Percentiles rank a stretch among this genome's conserved stretches.
Evolutionary conservation across 2,329 filamentous ascomycete species (phyloP).

Genomic region (Acrocalymma vagum): DNA sequence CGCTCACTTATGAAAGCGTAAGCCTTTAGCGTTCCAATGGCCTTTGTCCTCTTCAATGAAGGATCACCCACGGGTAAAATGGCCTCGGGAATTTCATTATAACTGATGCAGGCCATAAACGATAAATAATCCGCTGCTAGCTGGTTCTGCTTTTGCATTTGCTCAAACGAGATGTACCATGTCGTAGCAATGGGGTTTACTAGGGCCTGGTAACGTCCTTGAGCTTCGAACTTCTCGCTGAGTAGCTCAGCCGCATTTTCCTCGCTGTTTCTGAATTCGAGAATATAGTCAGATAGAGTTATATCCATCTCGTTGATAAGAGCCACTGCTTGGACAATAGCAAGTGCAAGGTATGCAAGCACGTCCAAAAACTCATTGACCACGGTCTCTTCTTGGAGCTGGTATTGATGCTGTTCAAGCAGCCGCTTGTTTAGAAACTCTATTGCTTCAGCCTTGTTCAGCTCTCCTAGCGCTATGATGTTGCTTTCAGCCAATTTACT

Average conservation of each 20-base stretch:
- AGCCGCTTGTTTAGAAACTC: slow-evolving; percentile 7
- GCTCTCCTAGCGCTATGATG: slow-evolving; percentile 38
- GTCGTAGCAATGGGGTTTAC: slow-evolving; percentile 45
- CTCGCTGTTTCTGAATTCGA: slow-evolving; percentile 25
- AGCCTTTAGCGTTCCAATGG: slow-evolving; percentile 39
- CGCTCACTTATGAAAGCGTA: slow-evolving; percentile 41
- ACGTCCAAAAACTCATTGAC: slow-evolving; percentile 35
- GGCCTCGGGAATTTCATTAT: slow-evolving; percentile 40
- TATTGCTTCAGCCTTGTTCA: slow-evolving; percentile 38
- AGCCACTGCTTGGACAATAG: slow-evolving; percentile 20
- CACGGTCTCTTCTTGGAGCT: slow-evolving; percentile 5
- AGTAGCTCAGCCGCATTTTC: slow-evolving; percentile 34
- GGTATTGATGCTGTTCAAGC: slow-evolving; percentile 5
- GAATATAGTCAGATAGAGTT: slow-evolving; percentile 9
- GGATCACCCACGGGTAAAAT: slow-evolving; percentile 36
- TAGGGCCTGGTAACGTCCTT: slow-evolving; percentile 30
- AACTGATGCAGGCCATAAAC: slow-evolving; percentile 44
- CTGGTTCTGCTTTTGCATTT: slow-evolving; percentile 37
- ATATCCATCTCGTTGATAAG: slow-evolving; percentile 41
- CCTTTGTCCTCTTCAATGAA: slow-evolving; percentile 28
- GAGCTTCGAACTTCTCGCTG: slow-evolving; percentile 41
- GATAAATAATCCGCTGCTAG: slow-evolving; percentile 43
- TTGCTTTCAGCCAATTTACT: slow-evolving; percentile 29
- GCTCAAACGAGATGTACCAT: slow-evolving; percentile 47
- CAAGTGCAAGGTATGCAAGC: slow-evolving; percentile 17